Evolutionary conservation across 2,329 filamentous ascomycete genomes (phyloP).

Genomic region (Phaeoacremonium minimum): DNA sequence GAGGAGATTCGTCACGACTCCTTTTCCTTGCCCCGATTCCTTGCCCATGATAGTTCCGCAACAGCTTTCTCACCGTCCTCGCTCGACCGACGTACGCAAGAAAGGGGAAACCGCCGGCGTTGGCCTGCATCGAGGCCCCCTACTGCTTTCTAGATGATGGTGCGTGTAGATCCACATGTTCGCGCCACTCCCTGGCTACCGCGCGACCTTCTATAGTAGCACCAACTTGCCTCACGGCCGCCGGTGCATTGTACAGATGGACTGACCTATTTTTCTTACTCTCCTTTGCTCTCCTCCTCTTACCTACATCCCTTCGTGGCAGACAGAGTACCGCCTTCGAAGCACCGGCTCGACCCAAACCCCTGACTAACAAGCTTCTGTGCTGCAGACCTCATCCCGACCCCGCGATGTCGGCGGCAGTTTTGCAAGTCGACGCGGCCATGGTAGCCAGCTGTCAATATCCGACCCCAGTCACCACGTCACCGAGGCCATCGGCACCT

Average conservation of each 20-base stretch:
- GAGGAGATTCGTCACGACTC: too few relatives aligned
- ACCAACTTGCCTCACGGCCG: too few relatives aligned
- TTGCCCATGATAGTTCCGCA: conserved; percentile 6
- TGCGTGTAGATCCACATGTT: conserved; percentile 31
- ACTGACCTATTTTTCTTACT: too few relatives aligned
- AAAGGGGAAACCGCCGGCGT: not conserved
- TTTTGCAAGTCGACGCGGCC: conserved; percentile 55
- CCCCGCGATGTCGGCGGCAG: conserved; percentile 52
- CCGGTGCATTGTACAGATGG: too few relatives aligned
- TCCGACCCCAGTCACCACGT: conserved; percentile 92
- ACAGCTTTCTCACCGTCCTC: conserved; percentile 1
- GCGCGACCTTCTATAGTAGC: too few relatives aligned
- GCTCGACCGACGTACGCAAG: not conserved
- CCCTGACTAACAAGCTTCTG: not conserved
- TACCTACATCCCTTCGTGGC: too few relatives aligned
- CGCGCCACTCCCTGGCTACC: conserved; percentile 1
- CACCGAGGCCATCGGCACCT: conserved; percentile 86
- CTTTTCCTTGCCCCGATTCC: too few relatives aligned
- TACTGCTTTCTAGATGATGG: conserved; percentile 43
- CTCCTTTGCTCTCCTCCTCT: too few relatives aligned
- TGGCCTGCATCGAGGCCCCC: conserved; percentile 26
- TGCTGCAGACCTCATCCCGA: conserved; percentile 52
- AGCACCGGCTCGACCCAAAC: too few relatives aligned
- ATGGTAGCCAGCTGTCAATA: conserved; percentile 58
- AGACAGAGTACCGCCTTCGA: too few relatives aligned